Base-by-base conservation (phyloP, 441 rosid species). In the Daphne laureola region DNA sequence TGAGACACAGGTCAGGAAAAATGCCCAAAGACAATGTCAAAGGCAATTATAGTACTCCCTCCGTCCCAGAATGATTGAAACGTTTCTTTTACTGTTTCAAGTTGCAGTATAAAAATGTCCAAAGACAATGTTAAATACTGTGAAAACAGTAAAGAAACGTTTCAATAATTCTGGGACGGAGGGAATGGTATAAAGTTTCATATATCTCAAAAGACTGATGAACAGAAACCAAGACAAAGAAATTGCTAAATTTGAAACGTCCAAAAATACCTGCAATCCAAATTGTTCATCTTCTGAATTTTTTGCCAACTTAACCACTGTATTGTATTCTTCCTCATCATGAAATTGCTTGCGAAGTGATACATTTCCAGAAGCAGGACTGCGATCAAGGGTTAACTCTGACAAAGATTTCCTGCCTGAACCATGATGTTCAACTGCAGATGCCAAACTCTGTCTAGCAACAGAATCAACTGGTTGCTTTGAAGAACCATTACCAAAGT, bases 351-450 rank as follows among this genome's bases (percentile, higher is more conserved):
- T 90, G 46, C 76, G 77, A 58, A 87, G 82, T 23, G 98, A 87
- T 71, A 75, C 80, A 63, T 83, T 87, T 54, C 95, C 86, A 17
- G 93, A 67, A 67, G 66, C 67, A 7, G 82, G 68, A 57, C 70
- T 75, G 43, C 76, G 69, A 71, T 84, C 94, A 12, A 80, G 65
- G 27, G 79, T 57, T 63, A 79, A 73, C 46, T 87, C 95, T 17
- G 96, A 93, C 76, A 87, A 65, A 42, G 97, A 93, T 73, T 79
- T 90, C 68, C 98, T 73, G 51, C 96, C 86, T 48, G 97, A 87
- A 42, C 90, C 91, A 46, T 89, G 95, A 14, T 82, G 84, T 64
- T 87, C 96, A 70, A 80, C 78, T 48, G 75, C 76, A 41, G 96
- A 83, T 48, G 87, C 90, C 61, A 89, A 76, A 73, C 68, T 84